A percentile compares a stretch with the other conserved stretches of the same genome.
Conservation (phyloP, 768 basidiomycete species). For the Mycena indigotica region DNA sequence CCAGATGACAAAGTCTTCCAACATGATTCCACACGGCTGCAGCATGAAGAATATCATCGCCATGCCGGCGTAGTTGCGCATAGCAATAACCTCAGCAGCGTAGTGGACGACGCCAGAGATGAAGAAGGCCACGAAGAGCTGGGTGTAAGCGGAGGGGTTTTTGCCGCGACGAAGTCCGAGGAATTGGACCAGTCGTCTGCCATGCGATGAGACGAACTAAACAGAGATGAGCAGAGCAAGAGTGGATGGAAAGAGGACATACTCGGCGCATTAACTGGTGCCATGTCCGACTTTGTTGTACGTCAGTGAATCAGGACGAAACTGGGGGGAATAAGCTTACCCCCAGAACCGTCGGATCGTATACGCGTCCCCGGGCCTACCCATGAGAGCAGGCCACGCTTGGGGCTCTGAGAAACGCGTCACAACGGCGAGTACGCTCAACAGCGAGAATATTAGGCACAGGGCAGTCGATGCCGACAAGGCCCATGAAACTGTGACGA, state of each 20-base stretch:
- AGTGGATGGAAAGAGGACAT: neutral
- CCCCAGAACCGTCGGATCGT: slow-evolving; percentile 44
- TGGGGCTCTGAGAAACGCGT: slow-evolving; percentile 31
- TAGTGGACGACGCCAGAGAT: slow-evolving; percentile 39
- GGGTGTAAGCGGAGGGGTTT: slow-evolving; percentile 30
- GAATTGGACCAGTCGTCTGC: slow-evolving; percentile 28
- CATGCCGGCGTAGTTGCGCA: slow-evolving; percentile 8
- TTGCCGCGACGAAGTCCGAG: slow-evolving; percentile 30
- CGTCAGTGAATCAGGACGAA: neutral
- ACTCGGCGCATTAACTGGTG: slow-evolving; percentile 17
- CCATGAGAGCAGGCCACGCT: slow-evolving; percentile 44
- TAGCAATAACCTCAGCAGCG: slow-evolving; percentile 33
- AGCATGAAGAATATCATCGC: slow-evolving; percentile 11
- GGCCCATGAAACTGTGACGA: slow-evolving; percentile 17
- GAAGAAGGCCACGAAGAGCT: slow-evolving; percentile 38
- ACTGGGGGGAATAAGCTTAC: slow-evolving; percentile 28
- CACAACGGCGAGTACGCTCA: slow-evolving; percentile 28
- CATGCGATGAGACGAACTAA: slow-evolving; percentile 32
- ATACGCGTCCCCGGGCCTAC: slow-evolving; percentile 35
- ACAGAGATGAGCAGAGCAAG: neutral
- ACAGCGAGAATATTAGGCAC: slow-evolving; percentile 8
- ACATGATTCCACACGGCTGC: slow-evolving; percentile 10
- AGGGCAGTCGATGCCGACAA: slow-evolving; percentile 6
- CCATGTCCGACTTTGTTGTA: slow-evolving; percentile 9
- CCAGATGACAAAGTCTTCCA: slow-evolving; percentile 10